phyloP scores from a whole-genome alignment of 2,329 filamentous ascomycete genomes.

The Ascochyta lentis region DNA sequence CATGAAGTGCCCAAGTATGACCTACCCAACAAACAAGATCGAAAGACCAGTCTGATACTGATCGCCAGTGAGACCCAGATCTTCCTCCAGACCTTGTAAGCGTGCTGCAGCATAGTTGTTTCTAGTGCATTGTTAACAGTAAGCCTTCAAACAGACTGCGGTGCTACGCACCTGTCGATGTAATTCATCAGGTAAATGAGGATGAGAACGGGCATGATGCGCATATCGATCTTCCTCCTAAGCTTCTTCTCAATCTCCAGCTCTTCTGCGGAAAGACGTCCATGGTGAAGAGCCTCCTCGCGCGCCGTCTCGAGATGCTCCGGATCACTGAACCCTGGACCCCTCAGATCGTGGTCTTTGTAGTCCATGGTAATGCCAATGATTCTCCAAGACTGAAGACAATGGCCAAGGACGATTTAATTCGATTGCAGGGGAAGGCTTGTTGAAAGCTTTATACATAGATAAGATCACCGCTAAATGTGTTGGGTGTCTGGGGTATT shows the following conservation, averaged over 20 bases:
- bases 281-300: conserved; percentile 24
- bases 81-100: conserved; percentile 33
- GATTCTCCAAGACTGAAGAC: not conserved
- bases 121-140: conserved; percentile 6
- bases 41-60: conserved; percentile 25
- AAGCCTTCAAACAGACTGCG: not conserved
- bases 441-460: conserved; percentile 9
- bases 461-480: conserved; percentile 6
- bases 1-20: conserved; percentile 28
- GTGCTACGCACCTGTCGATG: conserved; percentile 25
- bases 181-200: conserved; percentile 41
- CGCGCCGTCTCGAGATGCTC: conserved; percentile 22
- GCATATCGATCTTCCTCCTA: conserved; percentile 38
- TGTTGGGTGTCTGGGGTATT: conserved; percentile 9
- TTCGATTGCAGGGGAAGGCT: conserved; percentile 2
- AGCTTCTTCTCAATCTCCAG: conserved; percentile 39
- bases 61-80: conserved; percentile 25
- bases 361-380: conserved; percentile 4
- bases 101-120: conserved; percentile 40
- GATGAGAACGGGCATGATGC: conserved; percentile 38
- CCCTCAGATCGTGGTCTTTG: conserved; percentile 11
- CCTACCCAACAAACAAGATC: conserved; percentile 66
- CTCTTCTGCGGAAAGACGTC: conserved; percentile 27
- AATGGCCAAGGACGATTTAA: not conserved
- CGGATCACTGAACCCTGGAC: conserved; percentile 5